Conservation (phyloP, 805 yeast genomes). For the Candida khao-thaluensis region DNA sequence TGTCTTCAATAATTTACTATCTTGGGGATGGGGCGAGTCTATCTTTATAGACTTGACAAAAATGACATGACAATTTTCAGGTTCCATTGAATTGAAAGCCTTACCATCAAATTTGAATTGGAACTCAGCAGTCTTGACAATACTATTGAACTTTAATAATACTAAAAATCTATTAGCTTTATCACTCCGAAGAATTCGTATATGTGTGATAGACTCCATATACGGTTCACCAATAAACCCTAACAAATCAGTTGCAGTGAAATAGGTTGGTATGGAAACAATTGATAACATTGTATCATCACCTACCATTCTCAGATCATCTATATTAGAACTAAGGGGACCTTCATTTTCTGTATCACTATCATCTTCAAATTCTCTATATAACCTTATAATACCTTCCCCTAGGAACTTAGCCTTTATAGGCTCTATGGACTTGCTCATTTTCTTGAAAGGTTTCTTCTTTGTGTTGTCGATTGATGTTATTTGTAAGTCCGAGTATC, state of each 20-base stretch:
- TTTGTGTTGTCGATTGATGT: constrained; percentile 25
- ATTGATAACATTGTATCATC: constrained; percentile 74
- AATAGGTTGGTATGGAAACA: constrained; percentile 83
- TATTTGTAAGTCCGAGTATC: constrained; percentile 30
- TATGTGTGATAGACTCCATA: constrained; percentile 58
- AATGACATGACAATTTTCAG: constrained; percentile 79
- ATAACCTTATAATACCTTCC: constrained; percentile 69
- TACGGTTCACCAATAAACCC: constrained; percentile 74
- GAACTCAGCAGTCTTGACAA: constrained; percentile 59
- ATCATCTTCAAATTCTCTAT: constrained; percentile 48
- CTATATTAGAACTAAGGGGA: constrained; percentile 14
- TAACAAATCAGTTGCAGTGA: constrained; percentile 78
- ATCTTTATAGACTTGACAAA: constrained; percentile 61
- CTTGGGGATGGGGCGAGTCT: constrained; percentile 15
- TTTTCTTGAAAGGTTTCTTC: constrained; percentile 15
- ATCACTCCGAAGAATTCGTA: constrained; percentile 67
- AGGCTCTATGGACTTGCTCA: constrained; percentile 41
- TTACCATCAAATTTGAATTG: constrained; percentile 67
- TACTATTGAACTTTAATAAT: constrained; percentile 66
- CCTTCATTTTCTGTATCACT: constrained; percentile 5
- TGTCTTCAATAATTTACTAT: constrained; percentile 12
- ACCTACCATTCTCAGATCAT: constrained; percentile 26
- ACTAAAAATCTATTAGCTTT: constrained; percentile 72
- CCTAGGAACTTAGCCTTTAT: constrained; percentile 66
- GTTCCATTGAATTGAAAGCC: constrained; percentile 82